These are phyloP conservation scores for Hydnomerulius pinastri DNA, from an alignment of 768 basidiomycete species.

Conservation along the genomic window DNA sequence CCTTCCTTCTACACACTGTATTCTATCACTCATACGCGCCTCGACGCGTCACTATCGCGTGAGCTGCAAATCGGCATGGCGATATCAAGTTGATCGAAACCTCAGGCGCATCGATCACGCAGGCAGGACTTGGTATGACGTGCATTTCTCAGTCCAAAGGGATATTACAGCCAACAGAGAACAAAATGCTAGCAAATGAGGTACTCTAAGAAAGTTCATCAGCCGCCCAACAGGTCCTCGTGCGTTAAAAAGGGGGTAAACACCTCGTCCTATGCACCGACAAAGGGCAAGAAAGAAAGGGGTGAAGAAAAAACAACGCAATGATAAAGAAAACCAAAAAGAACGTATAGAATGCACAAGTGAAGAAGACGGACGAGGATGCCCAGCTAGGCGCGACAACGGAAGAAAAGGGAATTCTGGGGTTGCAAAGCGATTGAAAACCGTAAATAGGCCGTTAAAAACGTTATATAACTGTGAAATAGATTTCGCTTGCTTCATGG, in stretches of 20 bases:
- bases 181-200: slow-evolving; percentile 28
- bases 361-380: slow-evolving; percentile 21
- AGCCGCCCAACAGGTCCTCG: slow-evolving; percentile 18
- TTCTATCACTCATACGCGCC: not conserved
- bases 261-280: slow-evolving; percentile 20
- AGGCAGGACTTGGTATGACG: not conserved
- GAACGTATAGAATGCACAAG: slow-evolving; percentile 19
- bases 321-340: slow-evolving; percentile 19
- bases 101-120: too few relatives aligned
- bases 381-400: slow-evolving; percentile 14
- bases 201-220: slow-evolving; percentile 27
- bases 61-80: too few relatives aligned
- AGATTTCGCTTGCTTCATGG: slow-evolving; percentile 32
- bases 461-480: slow-evolving; percentile 38
- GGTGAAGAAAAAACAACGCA: slow-evolving; percentile 13
- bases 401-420: slow-evolving; percentile 14
- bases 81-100: too few relatives aligned
- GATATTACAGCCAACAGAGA: slow-evolving; percentile 33
- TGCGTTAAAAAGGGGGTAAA: slow-evolving; percentile 12
- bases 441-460: slow-evolving; percentile 27
- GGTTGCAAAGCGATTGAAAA: slow-evolving; percentile 28
- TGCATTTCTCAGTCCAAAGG: slow-evolving; percentile 17
- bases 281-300: slow-evolving; percentile 5
- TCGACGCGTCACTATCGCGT: not conserved
- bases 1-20: slow-evolving; percentile 2